Conservation (phyloP, 306 rosid species). For the Quercus dentata region DNA sequence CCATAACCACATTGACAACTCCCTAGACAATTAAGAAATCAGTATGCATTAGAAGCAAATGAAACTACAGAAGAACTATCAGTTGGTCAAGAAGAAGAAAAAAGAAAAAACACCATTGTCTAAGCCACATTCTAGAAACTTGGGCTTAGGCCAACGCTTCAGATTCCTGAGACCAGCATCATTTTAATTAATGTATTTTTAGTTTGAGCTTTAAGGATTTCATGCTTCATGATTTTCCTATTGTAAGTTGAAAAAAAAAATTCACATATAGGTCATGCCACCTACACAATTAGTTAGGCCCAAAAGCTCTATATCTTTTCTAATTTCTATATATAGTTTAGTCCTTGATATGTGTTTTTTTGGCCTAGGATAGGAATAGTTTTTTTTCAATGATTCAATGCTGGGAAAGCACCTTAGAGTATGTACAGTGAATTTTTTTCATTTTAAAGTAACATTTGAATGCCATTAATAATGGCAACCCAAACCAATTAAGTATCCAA, state of each 20-base stretch:
- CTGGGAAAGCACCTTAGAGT: neutral
- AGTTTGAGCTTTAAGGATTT: too few relatives aligned
- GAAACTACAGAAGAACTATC: slow-evolving; percentile 1
- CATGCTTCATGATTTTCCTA: too few relatives aligned
- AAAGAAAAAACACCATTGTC: slow-evolving; percentile 1
- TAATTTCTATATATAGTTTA: neutral
- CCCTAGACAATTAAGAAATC: slow-evolving; percentile 53
- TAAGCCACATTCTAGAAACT: slow-evolving; percentile 10
- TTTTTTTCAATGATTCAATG: neutral
- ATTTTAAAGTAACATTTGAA: neutral
- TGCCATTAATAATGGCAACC: neutral
- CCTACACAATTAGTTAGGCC: too few relatives aligned
- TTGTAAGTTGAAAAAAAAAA: too few relatives aligned
- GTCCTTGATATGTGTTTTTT: neutral
- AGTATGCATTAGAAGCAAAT: slow-evolving; percentile 29
- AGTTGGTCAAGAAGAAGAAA: neutral
- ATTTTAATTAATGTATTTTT: neutral
- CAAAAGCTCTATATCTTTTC: too few relatives aligned
- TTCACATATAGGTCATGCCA: too few relatives aligned
- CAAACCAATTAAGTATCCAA: neutral
- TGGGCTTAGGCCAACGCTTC: neutral
- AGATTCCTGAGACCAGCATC: neutral
- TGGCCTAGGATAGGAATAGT: neutral
- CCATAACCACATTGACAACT: slow-evolving; percentile 91
- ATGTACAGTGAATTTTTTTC: neutral